phyloP scores from a whole-genome alignment of 2,329 filamentous ascomycete genomes.

The Curvularia hawaiiensis region DNA sequence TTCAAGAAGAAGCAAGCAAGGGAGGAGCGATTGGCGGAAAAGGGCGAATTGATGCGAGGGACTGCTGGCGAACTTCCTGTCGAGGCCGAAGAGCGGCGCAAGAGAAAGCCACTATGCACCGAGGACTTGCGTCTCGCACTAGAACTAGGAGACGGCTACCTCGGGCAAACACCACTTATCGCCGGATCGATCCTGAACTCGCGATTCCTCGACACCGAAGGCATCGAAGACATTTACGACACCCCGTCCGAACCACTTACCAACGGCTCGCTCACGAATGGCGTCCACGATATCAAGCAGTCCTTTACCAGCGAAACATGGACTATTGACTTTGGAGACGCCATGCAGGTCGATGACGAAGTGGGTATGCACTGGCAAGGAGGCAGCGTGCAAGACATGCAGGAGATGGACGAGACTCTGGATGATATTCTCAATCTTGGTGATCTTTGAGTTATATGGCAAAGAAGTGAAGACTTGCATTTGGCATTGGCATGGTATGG shows the following conservation, averaged over 20 bases:
- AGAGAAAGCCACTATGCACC: slow-evolving; percentile 74
- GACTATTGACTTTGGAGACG: slow-evolving; percentile 34
- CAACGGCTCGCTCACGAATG: slow-evolving; percentile 14
- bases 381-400: slow-evolving; percentile 38
- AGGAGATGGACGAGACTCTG: slow-evolving; percentile 42
- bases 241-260: slow-evolving; percentile 11
- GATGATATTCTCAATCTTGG: slow-evolving; percentile 47
- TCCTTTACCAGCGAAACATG: slow-evolving; percentile 15
- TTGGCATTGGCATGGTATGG: not conserved
- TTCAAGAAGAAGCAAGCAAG: slow-evolving; percentile 75
- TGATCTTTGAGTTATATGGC: slow-evolving; percentile 14
- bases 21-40: slow-evolving; percentile 74
- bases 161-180: slow-evolving; percentile 78
- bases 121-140: slow-evolving; percentile 78
- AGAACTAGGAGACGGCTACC: slow-evolving; percentile 74
- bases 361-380: slow-evolving; percentile 48
- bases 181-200: slow-evolving; percentile 69
- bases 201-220: slow-evolving; percentile 66
- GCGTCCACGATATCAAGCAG: slow-evolving; percentile 14
- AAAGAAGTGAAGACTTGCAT: not conserved
- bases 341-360: slow-evolving; percentile 35
- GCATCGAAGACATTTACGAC: slow-evolving; percentile 34
- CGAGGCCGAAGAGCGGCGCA: slow-evolving; percentile 76
- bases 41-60: slow-evolving; percentile 76
- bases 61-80: slow-evolving; percentile 79